Base-by-base conservation (phyloP, 2,329 filamentous ascomycete species). In the Periconia macrospinosa region DNA sequence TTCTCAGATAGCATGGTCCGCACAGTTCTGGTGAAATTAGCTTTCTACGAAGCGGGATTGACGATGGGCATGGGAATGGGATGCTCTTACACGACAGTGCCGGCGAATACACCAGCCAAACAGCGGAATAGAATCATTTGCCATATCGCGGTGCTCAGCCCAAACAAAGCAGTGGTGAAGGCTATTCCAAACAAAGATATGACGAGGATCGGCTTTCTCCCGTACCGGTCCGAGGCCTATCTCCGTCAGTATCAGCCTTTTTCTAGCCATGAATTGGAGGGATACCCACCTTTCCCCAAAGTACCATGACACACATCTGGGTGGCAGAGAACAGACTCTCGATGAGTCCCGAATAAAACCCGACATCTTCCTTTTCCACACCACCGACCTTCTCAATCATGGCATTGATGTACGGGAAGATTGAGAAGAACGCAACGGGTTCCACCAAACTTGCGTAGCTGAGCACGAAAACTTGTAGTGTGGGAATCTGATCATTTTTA, bases 381-480 rank as follows among this genome's bases (percentile, higher is more conserved):
- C 78, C 65, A 10, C 88, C 89, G 54, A 86, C 87, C 52, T 83
- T 78, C 70, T 83, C 78, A 37, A 90, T 85, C 90, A 93, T 93
- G 66, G 87, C 79, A 65, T 86, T 90, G 72, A 94, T 83, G 74
- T 89, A 93, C 1, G 90, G 88, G 63, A 93, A 89, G 69, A 93
- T 91, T 68, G 81, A 85, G 77, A 92, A 93, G 76, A 91, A 93
- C n/a, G 89, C 88, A 41, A 92, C 81, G 1, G 90, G 89, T 66
- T 93, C 90, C 43, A 90, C 78, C 23, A 90, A 68, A 6, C 89
- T 84, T 1, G 86, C 86, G 68, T 86, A 89, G 77, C 90, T 93
- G 13, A 94, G 83, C 11, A 89, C 72, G 30, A 88, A 71, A 49
- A 94, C 85, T 69, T 93, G 90, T 1, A 37, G 14, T 27, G 56